Percentiles rank a stretch among this genome's conserved stretches.
phyloP scores from a whole-genome alignment of 2,329 filamentous ascomycete genomes.

The Monilinia fructigena region DNA sequence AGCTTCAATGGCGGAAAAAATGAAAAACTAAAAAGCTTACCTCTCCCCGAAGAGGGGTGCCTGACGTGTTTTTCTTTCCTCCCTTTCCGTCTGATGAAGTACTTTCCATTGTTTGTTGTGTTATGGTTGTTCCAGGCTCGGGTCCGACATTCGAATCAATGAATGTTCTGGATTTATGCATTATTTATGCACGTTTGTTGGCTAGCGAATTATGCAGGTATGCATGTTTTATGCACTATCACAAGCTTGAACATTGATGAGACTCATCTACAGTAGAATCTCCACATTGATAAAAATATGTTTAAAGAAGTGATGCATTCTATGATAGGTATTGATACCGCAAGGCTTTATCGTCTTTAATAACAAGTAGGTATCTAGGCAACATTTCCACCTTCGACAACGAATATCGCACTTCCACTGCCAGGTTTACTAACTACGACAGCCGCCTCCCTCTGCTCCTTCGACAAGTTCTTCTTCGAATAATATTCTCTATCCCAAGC shows the following conservation, averaged over 20 bases:
- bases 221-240: background rate
- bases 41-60: slow-evolving; percentile 22
- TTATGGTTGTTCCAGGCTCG: background rate
- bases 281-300: too few species aligned
- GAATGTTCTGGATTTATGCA: slow-evolving; percentile 9
- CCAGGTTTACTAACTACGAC: slow-evolving; percentile 89
- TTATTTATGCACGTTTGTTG: background rate
- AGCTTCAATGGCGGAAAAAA: background rate
- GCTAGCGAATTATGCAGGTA: background rate
- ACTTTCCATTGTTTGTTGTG: slow-evolving; percentile 6
- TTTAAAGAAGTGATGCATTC: background rate
- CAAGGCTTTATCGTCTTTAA: slow-evolving; percentile 1
- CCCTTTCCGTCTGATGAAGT: slow-evolving; percentile 12
- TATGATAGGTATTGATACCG: slow-evolving; percentile 5
- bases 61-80: slow-evolving; percentile 19
- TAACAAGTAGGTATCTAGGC: slow-evolving; percentile 15
- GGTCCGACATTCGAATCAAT: background rate
- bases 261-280: background rate
- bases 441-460: slow-evolving; percentile 73
- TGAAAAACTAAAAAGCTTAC: slow-evolving; percentile 1
- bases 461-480: slow-evolving; percentile 59
- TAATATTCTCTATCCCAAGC: slow-evolving; percentile 85
- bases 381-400: slow-evolving; percentile 38
- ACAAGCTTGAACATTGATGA: background rate
- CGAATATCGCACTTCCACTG: slow-evolving; percentile 62